Evolutionary conservation across 1,284 basidiomycete genomes (phyloP).

Genomic region (Exobasidium cylindrosporum): DNA sequence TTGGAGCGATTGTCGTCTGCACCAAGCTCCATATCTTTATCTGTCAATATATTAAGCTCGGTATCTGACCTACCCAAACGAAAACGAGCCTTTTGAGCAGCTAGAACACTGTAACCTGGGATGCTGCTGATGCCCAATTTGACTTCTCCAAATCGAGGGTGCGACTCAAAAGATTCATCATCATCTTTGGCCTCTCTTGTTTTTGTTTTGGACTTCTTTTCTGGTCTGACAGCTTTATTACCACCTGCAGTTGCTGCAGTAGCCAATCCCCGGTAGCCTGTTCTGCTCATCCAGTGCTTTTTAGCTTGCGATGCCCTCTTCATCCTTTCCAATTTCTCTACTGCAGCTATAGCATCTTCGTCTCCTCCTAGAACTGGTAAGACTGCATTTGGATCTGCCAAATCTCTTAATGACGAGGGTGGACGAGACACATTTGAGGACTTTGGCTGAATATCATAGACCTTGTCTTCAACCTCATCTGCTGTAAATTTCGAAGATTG

Average conservation of each 20-base stretch:
- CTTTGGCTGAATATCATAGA: not conserved
- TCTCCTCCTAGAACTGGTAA: not conserved
- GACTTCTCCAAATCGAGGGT: constrained; percentile 25
- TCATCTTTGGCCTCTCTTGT: not conserved
- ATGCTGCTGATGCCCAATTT: constrained; percentile 31
- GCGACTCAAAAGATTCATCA: not conserved
- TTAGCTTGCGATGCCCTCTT: not conserved
- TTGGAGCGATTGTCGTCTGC: not conserved
- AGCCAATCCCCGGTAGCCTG: constrained; percentile 8
- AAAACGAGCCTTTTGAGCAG: constrained; percentile 9
- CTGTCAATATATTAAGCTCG: not conserved
- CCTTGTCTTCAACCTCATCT: not conserved
- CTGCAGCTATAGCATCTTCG: constrained; percentile 5
- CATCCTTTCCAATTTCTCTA: constrained; percentile 14
- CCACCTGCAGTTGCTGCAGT: not conserved
- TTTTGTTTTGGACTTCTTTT: not conserved
- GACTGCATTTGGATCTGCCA: not conserved
- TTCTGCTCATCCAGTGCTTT: not conserved
- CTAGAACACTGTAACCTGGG: constrained; percentile 32
- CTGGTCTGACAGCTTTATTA: not conserved
- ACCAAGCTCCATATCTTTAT: not conserved
- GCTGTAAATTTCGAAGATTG: not conserved
- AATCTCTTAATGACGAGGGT: not conserved
- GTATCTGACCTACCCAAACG: constrained; percentile 11
- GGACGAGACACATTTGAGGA: not conserved